A percentile compares a stretch with the other conserved stretches of the same genome.
Evolutionary conservation across 495 filamentous ascomycete species (phyloP).

Genomic region (Diplogelasinospora grovesii): DNA sequence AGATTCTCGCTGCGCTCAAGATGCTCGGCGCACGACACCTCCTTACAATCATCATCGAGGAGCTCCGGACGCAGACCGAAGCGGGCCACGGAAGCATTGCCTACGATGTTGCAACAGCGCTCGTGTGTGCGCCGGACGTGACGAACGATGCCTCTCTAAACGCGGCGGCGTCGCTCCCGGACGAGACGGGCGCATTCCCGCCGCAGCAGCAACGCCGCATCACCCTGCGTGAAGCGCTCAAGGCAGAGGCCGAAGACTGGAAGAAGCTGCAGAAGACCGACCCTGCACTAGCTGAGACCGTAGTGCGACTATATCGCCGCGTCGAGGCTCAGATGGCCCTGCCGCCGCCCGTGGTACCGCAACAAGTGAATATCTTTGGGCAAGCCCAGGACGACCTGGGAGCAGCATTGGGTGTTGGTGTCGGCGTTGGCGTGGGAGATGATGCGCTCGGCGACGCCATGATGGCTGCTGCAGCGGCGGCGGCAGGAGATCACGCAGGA

Average conservation of each 20-base stretch:
- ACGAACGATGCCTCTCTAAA: slow-evolving; percentile 28
- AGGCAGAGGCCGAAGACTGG: slow-evolving; percentile 54
- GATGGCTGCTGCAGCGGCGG: slow-evolving; percentile 21
- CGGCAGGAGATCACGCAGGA: not conserved
- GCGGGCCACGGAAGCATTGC: slow-evolving; percentile 52
- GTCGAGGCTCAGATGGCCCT: slow-evolving; percentile 56
- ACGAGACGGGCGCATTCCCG: slow-evolving; percentile 14
- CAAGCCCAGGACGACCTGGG: no score
- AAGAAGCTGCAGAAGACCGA: slow-evolving; percentile 56
- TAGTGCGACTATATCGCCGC: slow-evolving; percentile 69
- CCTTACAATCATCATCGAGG: slow-evolving; percentile 58
- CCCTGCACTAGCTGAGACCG: slow-evolving; percentile 53
- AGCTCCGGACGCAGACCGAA: slow-evolving; percentile 50
- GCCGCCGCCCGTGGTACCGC: slow-evolving; percentile 24
- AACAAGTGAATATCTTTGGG: no score
- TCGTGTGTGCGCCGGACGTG: slow-evolving; percentile 65
- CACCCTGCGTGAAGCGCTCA: slow-evolving; percentile 65
- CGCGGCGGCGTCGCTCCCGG: slow-evolving; percentile 16
- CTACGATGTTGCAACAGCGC: slow-evolving; percentile 65
- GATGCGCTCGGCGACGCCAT: slow-evolving; percentile 25
- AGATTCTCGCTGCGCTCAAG: slow-evolving; percentile 57
- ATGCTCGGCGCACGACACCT: slow-evolving; percentile 63
- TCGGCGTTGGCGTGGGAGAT: slow-evolving; percentile 19
- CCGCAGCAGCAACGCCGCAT: slow-evolving; percentile 26
- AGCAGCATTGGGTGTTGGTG: no score